Base-by-base conservation (phyloP, 192 early-diverging fungal species). In the Gigaspora rosea region DNA sequence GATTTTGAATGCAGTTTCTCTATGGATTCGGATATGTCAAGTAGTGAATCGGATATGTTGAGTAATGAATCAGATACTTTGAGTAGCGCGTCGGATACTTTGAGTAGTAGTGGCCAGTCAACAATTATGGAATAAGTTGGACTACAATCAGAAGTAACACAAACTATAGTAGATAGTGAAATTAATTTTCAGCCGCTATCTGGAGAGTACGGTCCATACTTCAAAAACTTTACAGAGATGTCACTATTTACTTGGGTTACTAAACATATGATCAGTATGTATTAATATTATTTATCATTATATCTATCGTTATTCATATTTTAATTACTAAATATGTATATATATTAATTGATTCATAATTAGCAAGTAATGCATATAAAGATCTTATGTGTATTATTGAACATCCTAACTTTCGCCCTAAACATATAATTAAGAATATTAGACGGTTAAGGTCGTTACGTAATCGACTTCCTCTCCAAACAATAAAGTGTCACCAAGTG, bases 221-320 rank as follows among this genome's bases (percentile, higher is more conserved):
- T 66, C 9, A 9, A 36, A 36, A 66, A 66, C 32, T 66, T 66
- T 47, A 66, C 35, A 18, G 18, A 36, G 35, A 66, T 66, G 33
- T 2, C 35, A 47, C 9, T 66, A 16, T 66, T 66, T 66, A 66
- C 33, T 18, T 46, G 36, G 65, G 13, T 67, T 15, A 67, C 65
- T 36, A 67, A 67, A 33, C 36, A 46, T 47, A 67, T 67, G 65
- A 67, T 67, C n/a, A 47, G 65, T 67, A 67, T 35, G 65, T 67
- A 67, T 46, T 35, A 16, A 15, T n/a, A 47, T 67, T 67, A 41
- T 41, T 41, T 41, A 41, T 41, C 3, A 6, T 41, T 41, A 41
- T 41, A 41, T 6, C 41, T 41, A 41, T 41, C 3, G 3, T 41
- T 41, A 6, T 41, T 0, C 41, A 41, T 41, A 41, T 6, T 41